Conservation (phyloP, 345 rosid genomes). For the Eutrema yunnanense region DNA sequence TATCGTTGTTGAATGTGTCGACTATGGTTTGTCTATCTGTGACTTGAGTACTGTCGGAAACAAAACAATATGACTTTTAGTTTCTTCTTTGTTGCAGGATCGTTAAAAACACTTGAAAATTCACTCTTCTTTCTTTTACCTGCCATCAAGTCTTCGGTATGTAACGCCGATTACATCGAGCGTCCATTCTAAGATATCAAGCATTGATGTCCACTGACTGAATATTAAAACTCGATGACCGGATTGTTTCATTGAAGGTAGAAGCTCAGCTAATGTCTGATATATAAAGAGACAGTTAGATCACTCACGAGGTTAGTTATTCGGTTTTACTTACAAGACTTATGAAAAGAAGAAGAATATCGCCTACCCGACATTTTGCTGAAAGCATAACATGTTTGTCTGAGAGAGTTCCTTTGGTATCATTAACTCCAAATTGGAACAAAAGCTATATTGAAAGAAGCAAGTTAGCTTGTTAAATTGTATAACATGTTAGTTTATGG, state of each 20-base stretch:
- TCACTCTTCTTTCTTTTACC: constrained; percentile 34
- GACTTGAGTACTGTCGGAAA: constrained; percentile 66
- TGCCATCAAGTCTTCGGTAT: constrained; percentile 92
- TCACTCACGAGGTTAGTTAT: not conserved
- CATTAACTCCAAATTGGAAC: constrained; percentile 48
- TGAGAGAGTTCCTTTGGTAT: constrained; percentile 62
- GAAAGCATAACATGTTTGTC: constrained; percentile 86
- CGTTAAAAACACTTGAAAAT: not conserved
- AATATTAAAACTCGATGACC: constrained; percentile 89
- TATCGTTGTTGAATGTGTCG: constrained; percentile 72
- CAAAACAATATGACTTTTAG: not conserved
- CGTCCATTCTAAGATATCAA: constrained; percentile 94
- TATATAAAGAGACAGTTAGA: constrained; percentile 8
- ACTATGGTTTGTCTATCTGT: constrained; percentile 86
- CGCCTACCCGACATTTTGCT: constrained; percentile 76
- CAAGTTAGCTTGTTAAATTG: not conserved
- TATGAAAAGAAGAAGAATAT: not conserved
- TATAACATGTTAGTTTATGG: not conserved
- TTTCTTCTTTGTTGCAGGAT: not conserved
- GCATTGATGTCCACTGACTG: constrained; percentile 99
- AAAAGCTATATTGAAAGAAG: constrained; percentile 54
- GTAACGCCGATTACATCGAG: constrained; percentile 81
- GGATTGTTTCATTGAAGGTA: constrained; percentile 54
- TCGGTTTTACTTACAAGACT: not conserved
- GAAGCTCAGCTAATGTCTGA: constrained; percentile 79